Conservation (phyloP, 495 filamentous ascomycete species). For the Letharia columbiana region DNA sequence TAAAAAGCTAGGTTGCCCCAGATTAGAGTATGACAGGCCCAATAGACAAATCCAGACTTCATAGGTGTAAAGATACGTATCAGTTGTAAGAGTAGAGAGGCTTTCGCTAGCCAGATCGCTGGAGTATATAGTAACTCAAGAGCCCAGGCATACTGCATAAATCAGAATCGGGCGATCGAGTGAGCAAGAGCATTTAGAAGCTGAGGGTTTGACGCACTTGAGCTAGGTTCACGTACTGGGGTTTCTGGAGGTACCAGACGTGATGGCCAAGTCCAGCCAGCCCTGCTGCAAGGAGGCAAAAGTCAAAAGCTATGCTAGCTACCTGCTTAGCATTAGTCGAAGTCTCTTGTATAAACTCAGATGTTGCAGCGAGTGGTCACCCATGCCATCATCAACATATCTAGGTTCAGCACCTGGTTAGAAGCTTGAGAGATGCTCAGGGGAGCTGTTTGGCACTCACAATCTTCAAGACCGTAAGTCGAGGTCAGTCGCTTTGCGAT, state of each 20-base stretch:
- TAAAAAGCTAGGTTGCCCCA: constrained; percentile 19
- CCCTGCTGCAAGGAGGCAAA: not conserved
- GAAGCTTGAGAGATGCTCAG: not conserved
- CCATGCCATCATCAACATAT: constrained; percentile 1
- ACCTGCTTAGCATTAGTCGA: not conserved
- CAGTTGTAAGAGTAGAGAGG: constrained; percentile 22
- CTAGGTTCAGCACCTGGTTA: not conserved
- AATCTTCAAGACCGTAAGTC: not conserved
- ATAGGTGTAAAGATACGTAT: constrained; percentile 23
- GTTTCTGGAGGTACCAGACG: not conserved
- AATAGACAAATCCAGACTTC: constrained; percentile 18
- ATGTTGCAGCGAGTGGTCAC: not conserved
- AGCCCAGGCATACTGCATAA: constrained; percentile 17
- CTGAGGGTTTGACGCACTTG: not conserved
- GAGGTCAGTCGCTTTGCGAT: not conserved
- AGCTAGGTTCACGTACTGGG: not conserved
- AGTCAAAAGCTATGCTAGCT: not conserved
- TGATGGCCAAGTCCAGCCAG: not conserved
- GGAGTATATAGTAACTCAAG: constrained; percentile 20
- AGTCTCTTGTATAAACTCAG: not conserved
- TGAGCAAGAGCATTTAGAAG: not conserved
- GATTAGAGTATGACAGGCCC: constrained; percentile 20
- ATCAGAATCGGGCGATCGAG: not conserved
- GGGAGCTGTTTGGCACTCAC: not conserved
- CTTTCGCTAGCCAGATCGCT: constrained; percentile 12